Evolutionary conservation across 2,329 filamentous ascomycete species (phyloP), one percentile per base, ranked within the genome.

Genomic region (Beauveria varroae): DNA sequence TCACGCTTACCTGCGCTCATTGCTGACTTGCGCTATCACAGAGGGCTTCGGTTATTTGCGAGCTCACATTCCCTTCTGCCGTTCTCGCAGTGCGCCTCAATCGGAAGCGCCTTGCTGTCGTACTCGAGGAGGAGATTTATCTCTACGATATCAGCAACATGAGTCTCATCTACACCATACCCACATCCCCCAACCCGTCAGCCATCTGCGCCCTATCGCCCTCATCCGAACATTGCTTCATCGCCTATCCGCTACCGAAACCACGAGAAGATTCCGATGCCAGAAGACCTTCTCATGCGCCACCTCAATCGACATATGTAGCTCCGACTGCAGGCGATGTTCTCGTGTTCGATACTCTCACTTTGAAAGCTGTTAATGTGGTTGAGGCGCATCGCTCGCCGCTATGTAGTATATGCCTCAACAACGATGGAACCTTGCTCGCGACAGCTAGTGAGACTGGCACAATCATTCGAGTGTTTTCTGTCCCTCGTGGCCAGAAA

Each of bases 131-230:
- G 68, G 90, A 96, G 72, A 96, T 98, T 64, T 99, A 98, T 76
- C 83, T 99, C 54, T 99, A 99, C 78, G 95, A 99, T 74, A 98
- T 99, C 66, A 92, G 93, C 75, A 98, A 97, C 72, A 98, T 99
- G 93, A 93, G 90, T 69, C 85, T 98, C 62, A 81, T 98, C 46
- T 89, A 92, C 74, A 96, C 91, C 6, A 96, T 98, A 65, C 86
- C 92, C 63, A 98, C 93, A 6, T 97, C 93, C 3, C 91, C 95
- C 7, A 99, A 99, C 69, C 91, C 93, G 1, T 87, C 86, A 65
- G 92, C 91, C 40, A 95, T 98, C 63, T 96, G 92, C 75, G 90
- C 93, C 4, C 83, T 99, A 5, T 96, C 93, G 1, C 91, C 95
- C 1, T 96, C 92, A 1, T 96, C 93, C 5, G 93, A 98, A 63